Evolutionary conservation across 2,329 filamentous ascomycete species (phyloP), one percentile per base, ranked within the genome.

Genomic region (Fusarium neocosmosporiellum): DNA sequence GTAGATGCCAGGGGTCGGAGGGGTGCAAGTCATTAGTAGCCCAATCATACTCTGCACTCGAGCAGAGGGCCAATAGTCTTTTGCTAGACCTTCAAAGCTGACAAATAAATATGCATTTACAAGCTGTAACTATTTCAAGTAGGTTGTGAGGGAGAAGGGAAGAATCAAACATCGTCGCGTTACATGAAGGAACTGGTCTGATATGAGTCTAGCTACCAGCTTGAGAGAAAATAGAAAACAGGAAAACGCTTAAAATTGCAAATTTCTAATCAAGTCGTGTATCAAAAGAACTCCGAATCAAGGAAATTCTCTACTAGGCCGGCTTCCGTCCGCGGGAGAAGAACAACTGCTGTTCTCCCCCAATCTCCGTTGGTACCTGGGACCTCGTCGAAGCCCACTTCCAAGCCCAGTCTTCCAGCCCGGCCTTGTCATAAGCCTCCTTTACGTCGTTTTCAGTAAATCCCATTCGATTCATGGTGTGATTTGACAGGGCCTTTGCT

Each of bases 271-370:
- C 18, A 50, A 27, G 20, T 46, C 24, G 8, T 29, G 43, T 48
- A 29, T 11, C 5, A 18, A 48, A 22, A 29, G 6, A 27, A 29
- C 16, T 8, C 18, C 4, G 3, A 31, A 31, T 1, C 18, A n/a
- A 50, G 11, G 8, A 20, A 31, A 37, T n/a, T 4, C 10, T n/a
- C 18, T 31, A n/a, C 9, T 50, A 2, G 4, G 20, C 4, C 20
- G 69, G 36, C 36, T 70, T 77, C 20, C 39, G 59, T 2, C 75
- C 75, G 0, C 75, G 67, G 0, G 79, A 77, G 46, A 80, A 62
- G 50, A 80, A 80, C 5, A 77, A 24, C 36, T 78, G 77, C 24
- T 77, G 72, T 16, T 74, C 67, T 2, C 76, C 73, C 5, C 75
- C 78, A 61, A 73, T 63, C 37, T 72, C 75, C 10, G 62, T 64